phyloP scores from a whole-genome alignment of 2,329 filamentous ascomycete species.

The Venturia oleaginea region DNA sequence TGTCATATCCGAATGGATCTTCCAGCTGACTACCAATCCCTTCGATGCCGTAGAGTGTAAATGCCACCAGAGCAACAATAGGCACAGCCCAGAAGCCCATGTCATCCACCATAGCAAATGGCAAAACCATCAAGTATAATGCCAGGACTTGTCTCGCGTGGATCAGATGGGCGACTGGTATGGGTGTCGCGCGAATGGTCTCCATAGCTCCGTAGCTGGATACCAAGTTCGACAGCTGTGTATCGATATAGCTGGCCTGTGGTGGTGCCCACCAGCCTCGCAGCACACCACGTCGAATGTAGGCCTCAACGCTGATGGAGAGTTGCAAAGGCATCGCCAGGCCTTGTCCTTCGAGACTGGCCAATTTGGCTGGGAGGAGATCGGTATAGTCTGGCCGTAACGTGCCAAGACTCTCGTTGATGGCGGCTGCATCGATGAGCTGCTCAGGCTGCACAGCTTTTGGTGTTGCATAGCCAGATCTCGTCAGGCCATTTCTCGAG shows the following conservation, averaged over 20 bases:
- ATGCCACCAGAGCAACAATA: conserved; percentile 50
- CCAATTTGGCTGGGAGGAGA: conserved; percentile 22
- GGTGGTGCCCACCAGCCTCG: conserved; percentile 52
- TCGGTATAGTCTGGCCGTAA: conserved; percentile 26
- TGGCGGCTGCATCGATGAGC: conserved; percentile 20
- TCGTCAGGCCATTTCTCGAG: conserved; percentile 2
- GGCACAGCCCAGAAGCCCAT: conserved; percentile 55
- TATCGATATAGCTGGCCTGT: conserved; percentile 48
- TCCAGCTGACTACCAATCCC: conserved; percentile 56
- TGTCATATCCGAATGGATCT: conserved; percentile 57
- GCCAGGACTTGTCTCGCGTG: conserved; percentile 56
- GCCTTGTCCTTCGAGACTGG: conserved; percentile 45
- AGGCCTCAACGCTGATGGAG: conserved; percentile 50
- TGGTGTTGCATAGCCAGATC: neutral
- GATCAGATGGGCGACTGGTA: conserved; percentile 57
- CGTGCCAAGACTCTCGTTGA: conserved; percentile 6
- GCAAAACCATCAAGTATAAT: conserved; percentile 50
- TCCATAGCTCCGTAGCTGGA: conserved; percentile 56
- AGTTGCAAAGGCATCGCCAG: conserved; percentile 52
- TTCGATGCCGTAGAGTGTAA: conserved; percentile 56
- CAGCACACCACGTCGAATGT: conserved; percentile 47
- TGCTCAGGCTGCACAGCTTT: neutral
- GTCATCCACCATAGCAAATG: conserved; percentile 54
- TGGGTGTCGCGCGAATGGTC: conserved; percentile 54
- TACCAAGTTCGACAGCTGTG: conserved; percentile 47